Conservation (phyloP, 1,139 yeast species). For the Entelexis sorbosivorans region DNA sequence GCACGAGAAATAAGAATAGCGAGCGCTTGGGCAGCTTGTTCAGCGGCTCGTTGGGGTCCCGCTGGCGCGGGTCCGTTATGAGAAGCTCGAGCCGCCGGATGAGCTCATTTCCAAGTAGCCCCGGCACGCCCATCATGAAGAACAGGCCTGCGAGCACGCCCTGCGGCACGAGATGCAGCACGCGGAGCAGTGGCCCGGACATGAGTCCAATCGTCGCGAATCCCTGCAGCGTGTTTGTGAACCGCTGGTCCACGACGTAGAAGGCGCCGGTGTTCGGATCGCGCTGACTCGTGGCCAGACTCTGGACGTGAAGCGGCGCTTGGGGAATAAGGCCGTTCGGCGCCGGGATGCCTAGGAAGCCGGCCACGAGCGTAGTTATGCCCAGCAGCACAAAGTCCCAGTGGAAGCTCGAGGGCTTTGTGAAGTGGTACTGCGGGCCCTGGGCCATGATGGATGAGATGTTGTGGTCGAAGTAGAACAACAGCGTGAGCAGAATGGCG, state of each 20-base stretch:
- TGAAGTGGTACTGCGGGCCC: slow-evolving; percentile 64
- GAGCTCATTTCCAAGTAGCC: slow-evolving; percentile 57
- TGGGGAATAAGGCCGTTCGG: slow-evolving; percentile 96
- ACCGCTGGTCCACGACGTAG: slow-evolving; percentile 73
- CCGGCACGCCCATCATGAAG: slow-evolving; percentile 84
- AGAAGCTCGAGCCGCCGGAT: slow-evolving; percentile 53
- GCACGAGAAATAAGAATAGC: slow-evolving; percentile 43
- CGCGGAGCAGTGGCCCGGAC: slow-evolving; percentile 74
- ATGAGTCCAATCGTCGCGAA: slow-evolving; percentile 72
- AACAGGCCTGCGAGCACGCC: slow-evolving; percentile 86
- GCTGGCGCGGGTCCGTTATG: slow-evolving; percentile 43
- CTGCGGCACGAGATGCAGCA: slow-evolving; percentile 82
- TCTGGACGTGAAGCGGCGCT: slow-evolving; percentile 83
- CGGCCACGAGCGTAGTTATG: slow-evolving; percentile 74
- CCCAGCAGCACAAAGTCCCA: slow-evolving; percentile 86
- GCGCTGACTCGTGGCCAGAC: slow-evolving; percentile 53
- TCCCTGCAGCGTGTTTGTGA: slow-evolving; percentile 79
- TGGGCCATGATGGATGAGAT: slow-evolving; percentile 90
- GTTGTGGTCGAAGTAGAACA: slow-evolving; percentile 90
- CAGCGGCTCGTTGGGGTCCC: slow-evolving; percentile 31
- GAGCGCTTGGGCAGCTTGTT: slow-evolving; percentile 30
- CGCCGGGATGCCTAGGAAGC: slow-evolving; percentile 81
- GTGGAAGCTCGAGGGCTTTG: slow-evolving; percentile 81
- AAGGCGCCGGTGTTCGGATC: slow-evolving; percentile 16
- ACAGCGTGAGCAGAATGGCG: slow-evolving; percentile 68